Base-by-base conservation (phyloP, 257 asterid species). In the Ballota nigra region DNA sequence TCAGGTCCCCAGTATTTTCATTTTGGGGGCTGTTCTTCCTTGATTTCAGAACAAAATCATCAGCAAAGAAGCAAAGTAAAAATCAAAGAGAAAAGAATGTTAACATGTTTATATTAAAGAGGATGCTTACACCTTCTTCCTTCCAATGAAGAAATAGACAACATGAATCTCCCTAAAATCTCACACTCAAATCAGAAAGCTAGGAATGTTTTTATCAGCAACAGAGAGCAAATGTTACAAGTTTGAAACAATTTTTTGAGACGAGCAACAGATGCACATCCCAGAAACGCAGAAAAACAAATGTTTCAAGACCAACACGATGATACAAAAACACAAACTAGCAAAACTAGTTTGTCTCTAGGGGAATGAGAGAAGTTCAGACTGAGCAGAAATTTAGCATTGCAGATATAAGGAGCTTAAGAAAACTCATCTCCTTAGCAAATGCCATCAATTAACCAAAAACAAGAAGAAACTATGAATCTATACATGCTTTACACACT, bases 11-110 rank as follows among this genome's bases (percentile, higher is more conserved):
- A 9, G 18, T 24, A 18, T 10, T n/a, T n/a, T n/a, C n/a, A n/a
- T n/a, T n/a, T n/a, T n/a, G n/a, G n/a, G n/a, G n/a, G n/a, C n/a
- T n/a, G n/a, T n/a, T 33, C 49, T 55, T 52, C 70, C 28, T 59
- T 58, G 69, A 74, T 68, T 66, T 66, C 74, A 57, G 68, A 67
- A 31, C 43, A 66, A 13, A 8, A 28, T 23, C 57, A 56, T 24
- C 62, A 57, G 26, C 20, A n/a, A n/a, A n/a, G n/a, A n/a, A n/a
- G n/a, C n/a, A n/a, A n/a, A n/a, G n/a, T 22, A 20, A 22, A 11
- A 55, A 52, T 10, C 47, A 40, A 16, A 6, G 55, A 13, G 9
- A 47, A 47, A 47, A 47, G 11, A 16, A 49, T 7, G 10, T 34
- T 1, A 5, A 34, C 40, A 34, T 5, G 40, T 34, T 34, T 13